phyloP scores from a whole-genome alignment of 164 flowering plant species.

The Stephania yunnanensis region DNA sequence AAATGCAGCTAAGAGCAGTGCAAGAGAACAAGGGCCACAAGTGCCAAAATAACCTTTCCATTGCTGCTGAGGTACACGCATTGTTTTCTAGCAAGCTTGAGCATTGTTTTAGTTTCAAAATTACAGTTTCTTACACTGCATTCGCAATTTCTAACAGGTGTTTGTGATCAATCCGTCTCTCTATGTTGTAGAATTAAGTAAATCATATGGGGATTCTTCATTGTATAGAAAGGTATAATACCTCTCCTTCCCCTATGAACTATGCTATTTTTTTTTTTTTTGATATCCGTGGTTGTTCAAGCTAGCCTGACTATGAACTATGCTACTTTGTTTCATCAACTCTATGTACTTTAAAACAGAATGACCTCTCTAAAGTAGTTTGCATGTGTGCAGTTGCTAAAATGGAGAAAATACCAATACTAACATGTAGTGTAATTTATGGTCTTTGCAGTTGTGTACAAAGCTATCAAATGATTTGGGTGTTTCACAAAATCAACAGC shows the following conservation, averaged over 20 bases:
- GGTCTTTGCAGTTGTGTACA: constrained; percentile 60
- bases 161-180: constrained; percentile 77
- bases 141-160: constrained; percentile 40
- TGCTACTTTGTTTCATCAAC: too few relatives aligned
- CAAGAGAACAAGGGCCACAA: constrained; percentile 44
- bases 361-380: too few relatives aligned
- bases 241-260: too few relatives aligned
- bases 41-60: constrained; percentile 46
- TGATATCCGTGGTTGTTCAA: too few relatives aligned
- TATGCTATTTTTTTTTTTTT: too few relatives aligned
- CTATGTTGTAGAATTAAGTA: constrained; percentile 83
- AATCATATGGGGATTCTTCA: constrained; percentile 69
- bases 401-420: too few relatives aligned
- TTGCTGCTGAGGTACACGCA: constrained; percentile 61
- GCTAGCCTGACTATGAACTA: too few relatives aligned
- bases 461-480: constrained; percentile 64
- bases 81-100: neutral
- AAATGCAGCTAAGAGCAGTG: constrained; percentile 58
- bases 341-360: too few relatives aligned
- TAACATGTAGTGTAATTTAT: neutral
- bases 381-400: too few relatives aligned
- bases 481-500: constrained; percentile 34
- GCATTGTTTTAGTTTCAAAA: neutral
- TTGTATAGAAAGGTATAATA: constrained; percentile 69
- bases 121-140: neutral